Evolutionary conservation across 73 alveolate genomes (phyloP), one percentile per base, ranked within the genome.

Genomic region (Paramecium biaurelia): DNA sequence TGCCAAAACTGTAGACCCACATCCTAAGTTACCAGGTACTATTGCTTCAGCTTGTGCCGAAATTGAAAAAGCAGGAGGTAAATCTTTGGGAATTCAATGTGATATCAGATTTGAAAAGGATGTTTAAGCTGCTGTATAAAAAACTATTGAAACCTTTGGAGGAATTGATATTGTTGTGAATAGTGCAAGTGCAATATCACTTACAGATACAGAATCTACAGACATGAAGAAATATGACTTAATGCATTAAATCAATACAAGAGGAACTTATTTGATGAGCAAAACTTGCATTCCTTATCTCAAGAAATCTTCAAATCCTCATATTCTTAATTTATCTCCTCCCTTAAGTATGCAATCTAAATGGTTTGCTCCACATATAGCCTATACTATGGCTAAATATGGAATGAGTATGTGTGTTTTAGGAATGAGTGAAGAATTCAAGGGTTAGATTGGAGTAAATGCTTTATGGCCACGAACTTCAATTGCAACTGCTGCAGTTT

Each of bases 401-500:
- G 97, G 97, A 20, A 95, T 95, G 97, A 95, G 97, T 21, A 87
- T 96, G 93, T 82, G 95, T 68, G 96, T 95, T 21, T 87, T 95
- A 10, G 99, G 99, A 12, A 74, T 95, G 95, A 90, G 96, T 85
- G 99, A 92, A 53, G 99, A 96, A 63, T 94, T 94, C 49, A 94
- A 86, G 38, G 96, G 92, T 10, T 93, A 92, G 20, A 93, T 96
- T 21, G 99, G 94, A 30, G 92, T 93, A 53, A 96, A 96, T 85
- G 96, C 99, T 20, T 92, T 96, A 20, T 96, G 98, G 99, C 99
- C 98, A 53, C 76, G 97, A 63, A 95, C 98, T 57, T 30, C 95
- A 45, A 93, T 96, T 57, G 99, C 99, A 3, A 93, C 99, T 18
- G 99, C 98, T n/a, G 99, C 99, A 8, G 98, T 96, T 18, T 38